Percentiles rank a stretch among this genome's conserved stretches.
phyloP scores from a whole-genome alignment of 345 rosid genomes.

The Populus deltoides region DNA sequence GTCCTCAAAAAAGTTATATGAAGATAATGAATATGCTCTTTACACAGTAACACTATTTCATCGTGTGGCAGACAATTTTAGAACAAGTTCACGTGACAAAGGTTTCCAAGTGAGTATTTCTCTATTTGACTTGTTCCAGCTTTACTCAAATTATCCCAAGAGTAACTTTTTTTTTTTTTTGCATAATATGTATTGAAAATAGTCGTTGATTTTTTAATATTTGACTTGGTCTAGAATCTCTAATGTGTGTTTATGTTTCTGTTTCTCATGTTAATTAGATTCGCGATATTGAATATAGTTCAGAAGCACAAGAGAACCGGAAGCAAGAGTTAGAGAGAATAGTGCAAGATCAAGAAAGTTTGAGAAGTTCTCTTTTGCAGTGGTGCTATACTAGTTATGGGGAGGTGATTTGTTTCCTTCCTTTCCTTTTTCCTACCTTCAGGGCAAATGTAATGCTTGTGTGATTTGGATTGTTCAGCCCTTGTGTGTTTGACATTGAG shows the following conservation, averaged over 20 bases:
- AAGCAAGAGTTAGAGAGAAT: constrained; percentile 81
- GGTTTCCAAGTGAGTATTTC: constrained; percentile 79
- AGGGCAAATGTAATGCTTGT: background rate
- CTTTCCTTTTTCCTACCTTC: background rate
- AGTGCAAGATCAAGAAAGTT: constrained; percentile 70
- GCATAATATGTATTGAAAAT: background rate
- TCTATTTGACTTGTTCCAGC: constrained; percentile 4
- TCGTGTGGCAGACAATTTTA: constrained; percentile 94
- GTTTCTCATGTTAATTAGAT: constrained; percentile 42
- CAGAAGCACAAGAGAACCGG: constrained; percentile 78
- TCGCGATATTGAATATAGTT: constrained; percentile 87
- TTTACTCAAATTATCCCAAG: background rate
- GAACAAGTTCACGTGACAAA: constrained; percentile 72
- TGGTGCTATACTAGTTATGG: constrained; percentile 99
- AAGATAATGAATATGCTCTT: constrained; percentile 98
- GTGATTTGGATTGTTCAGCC: background rate
- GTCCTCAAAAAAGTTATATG: constrained; percentile 84
- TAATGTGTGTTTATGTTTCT: constrained; percentile 6
- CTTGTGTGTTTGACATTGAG: background rate
- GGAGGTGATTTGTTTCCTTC: constrained; percentile 52
- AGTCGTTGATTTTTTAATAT: background rate
- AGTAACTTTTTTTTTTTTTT: background rate
- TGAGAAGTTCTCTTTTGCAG: constrained; percentile 88
- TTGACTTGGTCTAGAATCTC: background rate
- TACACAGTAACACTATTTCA: constrained; percentile 79